A percentile compares a stretch with the other conserved stretches of the same genome.
Conservation (phyloP, 768 basidiomycete species). For the Cystobasidium onofrii region DNA sequence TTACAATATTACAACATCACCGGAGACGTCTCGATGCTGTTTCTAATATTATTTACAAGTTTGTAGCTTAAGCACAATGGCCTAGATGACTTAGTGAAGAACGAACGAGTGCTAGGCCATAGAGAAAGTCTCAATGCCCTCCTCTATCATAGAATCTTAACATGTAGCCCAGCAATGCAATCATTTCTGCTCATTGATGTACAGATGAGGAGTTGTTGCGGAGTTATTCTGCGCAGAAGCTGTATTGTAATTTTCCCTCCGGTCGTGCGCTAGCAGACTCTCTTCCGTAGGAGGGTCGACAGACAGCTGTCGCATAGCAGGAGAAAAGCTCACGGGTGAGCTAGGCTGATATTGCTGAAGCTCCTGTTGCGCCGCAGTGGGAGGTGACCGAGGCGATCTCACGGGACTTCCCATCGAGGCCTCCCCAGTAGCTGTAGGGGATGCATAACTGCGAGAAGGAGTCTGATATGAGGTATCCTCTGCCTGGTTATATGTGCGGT, state of each 20-base stretch:
- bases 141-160: too few relatives aligned
- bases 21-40: not conserved
- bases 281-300: conserved; percentile 10
- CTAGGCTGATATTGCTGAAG: not conserved
- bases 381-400: not conserved
- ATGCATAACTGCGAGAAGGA: conserved; percentile 1
- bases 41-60: not conserved
- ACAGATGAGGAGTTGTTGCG: not conserved
- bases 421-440: not conserved
- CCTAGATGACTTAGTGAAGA: too few relatives aligned
- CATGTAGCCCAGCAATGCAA: too few relatives aligned
- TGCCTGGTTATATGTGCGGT: not conserved
- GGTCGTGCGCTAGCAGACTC: not conserved
- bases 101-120: too few relatives aligned
- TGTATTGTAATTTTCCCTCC: not conserved
- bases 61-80: not conserved
- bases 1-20: not conserved
- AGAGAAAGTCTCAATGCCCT: too few relatives aligned
- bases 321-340: not conserved
- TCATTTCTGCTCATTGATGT: not conserved
- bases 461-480: not conserved
- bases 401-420: not conserved
- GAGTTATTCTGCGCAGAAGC: not conserved
- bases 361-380: not conserved
- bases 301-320: conserved; percentile 8